These are phyloP conservation scores for Huntiella decipiens DNA, from an alignment of 2,329 filamentous ascomycete species.

Conservation along the genomic window DNA sequence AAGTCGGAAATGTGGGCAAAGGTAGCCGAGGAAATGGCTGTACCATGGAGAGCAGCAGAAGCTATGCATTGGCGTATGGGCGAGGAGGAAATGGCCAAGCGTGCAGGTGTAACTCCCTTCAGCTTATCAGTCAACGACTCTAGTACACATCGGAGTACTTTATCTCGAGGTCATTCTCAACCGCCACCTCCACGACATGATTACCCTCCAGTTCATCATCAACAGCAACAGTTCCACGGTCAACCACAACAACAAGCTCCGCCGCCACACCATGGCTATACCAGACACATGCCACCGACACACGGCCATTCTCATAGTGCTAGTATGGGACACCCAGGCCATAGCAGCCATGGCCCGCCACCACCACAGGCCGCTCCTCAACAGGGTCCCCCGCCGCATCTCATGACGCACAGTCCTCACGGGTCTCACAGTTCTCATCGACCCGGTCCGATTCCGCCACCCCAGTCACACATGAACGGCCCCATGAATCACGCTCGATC, in stretches of 20 bases:
- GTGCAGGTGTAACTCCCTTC: slow-evolving; percentile 79
- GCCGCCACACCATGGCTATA: slow-evolving; percentile 18
- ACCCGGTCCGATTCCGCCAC: not conserved
- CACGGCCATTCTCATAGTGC: slow-evolving; percentile 17
- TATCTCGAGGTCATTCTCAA: slow-evolving; percentile 22
- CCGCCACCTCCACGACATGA: slow-evolving; percentile 14
- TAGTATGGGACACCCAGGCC: slow-evolving; percentile 4
- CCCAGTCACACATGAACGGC: slow-evolving; percentile 23
- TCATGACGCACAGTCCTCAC: slow-evolving; percentile 18
- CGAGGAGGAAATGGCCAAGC: slow-evolving; percentile 79
- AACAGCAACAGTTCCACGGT: not conserved
- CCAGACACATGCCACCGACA: slow-evolving; percentile 16
- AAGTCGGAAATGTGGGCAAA: slow-evolving; percentile 97
- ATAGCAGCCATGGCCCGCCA: slow-evolving; percentile 3
- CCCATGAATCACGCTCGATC: slow-evolving; percentile 32
- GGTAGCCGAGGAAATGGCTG: slow-evolving; percentile 82
- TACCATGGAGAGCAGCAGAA: slow-evolving; percentile 89
- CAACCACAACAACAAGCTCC: slow-evolving; percentile 13
- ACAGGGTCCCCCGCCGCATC: slow-evolving; percentile 15
- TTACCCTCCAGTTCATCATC: slow-evolving; percentile 2
- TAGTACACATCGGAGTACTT: slow-evolving; percentile 20
- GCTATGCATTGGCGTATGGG: slow-evolving; percentile 98
- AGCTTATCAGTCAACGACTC: slow-evolving; percentile 37
- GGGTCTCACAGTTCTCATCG: slow-evolving; percentile 20
- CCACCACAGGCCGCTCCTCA: slow-evolving; percentile 4